phyloP scores from a whole-genome alignment of 1,284 basidiomycete genomes.

The Microbotryomycetes sp. region DNA sequence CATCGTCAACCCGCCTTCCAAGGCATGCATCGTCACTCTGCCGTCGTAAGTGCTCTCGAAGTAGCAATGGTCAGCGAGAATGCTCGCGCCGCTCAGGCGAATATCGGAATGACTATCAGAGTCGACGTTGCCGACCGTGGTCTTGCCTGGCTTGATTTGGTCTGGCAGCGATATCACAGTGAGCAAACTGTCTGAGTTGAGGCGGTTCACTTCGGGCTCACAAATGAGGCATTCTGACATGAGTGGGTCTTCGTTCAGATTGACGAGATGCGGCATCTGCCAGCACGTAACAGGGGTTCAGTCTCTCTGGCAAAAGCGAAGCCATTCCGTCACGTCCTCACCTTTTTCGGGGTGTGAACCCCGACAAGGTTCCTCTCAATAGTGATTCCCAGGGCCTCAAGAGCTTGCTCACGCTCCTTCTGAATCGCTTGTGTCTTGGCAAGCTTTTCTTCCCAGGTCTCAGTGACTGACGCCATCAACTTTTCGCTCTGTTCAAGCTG shows the following conservation, averaged over 20 bases:
- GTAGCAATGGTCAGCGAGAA: slow-evolving; percentile 83
- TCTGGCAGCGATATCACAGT: slow-evolving; percentile 48
- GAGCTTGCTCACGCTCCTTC: slow-evolving; percentile 88
- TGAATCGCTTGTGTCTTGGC: slow-evolving; percentile 87
- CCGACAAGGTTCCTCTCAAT: slow-evolving; percentile 94
- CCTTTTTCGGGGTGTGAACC: slow-evolving; percentile 96
- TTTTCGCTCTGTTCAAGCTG: slow-evolving; percentile 96
- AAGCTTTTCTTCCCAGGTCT: slow-evolving; percentile 98
- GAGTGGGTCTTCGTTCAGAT: slow-evolving; percentile 52
- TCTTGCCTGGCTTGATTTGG: slow-evolving; percentile 83
- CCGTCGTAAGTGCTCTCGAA: slow-evolving; percentile 59
- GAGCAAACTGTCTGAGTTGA: neutral
- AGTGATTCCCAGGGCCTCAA: slow-evolving; percentile 94
- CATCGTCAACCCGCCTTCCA: slow-evolving; percentile 78
- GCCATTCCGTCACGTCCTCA: slow-evolving; percentile 40
- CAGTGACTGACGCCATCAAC: slow-evolving; percentile 89
- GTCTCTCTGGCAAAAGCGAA: too few relatives aligned
- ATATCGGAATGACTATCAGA: slow-evolving; percentile 76
- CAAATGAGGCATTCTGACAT: slow-evolving; percentile 39
- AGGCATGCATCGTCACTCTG: slow-evolving; percentile 65
- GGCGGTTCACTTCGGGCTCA: neutral
- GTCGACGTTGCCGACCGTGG: slow-evolving; percentile 75
- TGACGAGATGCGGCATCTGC: slow-evolving; percentile 89
- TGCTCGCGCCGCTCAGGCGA: slow-evolving; percentile 84
- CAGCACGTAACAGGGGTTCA: slow-evolving; percentile 27